phyloP scores from a whole-genome alignment of 2,329 filamentous ascomycete genomes.

The Drechslerella coelobrocha region DNA sequence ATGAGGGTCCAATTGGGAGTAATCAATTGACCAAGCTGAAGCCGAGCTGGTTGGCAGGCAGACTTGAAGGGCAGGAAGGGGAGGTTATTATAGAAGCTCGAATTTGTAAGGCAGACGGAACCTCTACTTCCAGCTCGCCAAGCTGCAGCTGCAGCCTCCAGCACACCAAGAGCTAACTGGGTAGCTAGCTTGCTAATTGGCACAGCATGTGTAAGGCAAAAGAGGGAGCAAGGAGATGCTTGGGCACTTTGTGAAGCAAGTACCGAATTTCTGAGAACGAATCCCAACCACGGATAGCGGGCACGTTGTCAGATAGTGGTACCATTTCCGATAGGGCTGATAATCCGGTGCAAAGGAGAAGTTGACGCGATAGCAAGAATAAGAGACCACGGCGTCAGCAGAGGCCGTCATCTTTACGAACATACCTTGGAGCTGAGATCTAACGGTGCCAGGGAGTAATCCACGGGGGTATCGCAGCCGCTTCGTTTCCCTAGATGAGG shows the following conservation, averaged over 20 bases:
- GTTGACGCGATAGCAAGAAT: background rate
- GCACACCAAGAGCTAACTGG: too few relatives aligned
- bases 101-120: background rate
- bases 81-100: background rate
- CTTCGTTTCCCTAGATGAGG: too few relatives aligned
- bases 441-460: too few relatives aligned
- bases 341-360: conserved; percentile 15
- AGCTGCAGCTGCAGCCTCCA: too few relatives aligned
- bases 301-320: conserved; percentile 24
- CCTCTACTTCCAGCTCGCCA: background rate
- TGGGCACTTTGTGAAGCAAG: background rate
- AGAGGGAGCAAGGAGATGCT: background rate
- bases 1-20: background rate
- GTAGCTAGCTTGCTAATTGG: too few relatives aligned
- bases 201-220: background rate
- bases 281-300: conserved; percentile 14
- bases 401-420: too few relatives aligned
- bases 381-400: background rate
- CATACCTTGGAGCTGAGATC: too few relatives aligned
- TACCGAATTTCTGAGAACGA: conserved; percentile 4
- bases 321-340: conserved; percentile 3
- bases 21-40: background rate
- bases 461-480: too few relatives aligned
- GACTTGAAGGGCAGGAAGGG: too few relatives aligned
- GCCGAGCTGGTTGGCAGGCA: background rate